phyloP scores from a whole-genome alignment of 2,329 filamentous ascomycete genomes.

The Penicillium vulpinum region DNA sequence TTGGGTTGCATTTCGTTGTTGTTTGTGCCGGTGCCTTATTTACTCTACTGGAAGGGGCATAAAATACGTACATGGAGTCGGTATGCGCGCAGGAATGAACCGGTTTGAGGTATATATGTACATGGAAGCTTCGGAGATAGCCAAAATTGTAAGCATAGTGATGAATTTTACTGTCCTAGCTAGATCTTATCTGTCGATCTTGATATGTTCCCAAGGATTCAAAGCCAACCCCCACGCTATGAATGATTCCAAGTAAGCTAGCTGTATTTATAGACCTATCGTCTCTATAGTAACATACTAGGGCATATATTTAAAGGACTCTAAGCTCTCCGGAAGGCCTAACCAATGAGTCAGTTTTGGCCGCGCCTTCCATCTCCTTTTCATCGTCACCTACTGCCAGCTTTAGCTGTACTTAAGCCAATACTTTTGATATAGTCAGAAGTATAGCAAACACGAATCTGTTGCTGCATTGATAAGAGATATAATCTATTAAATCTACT shows the following conservation, averaged over 20 bases:
- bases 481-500: too few relatives aligned
- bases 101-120: neutral
- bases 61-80: conserved; percentile 17
- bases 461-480: too few relatives aligned
- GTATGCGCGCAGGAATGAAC: conserved; percentile 7
- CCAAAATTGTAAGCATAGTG: neutral
- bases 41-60: conserved; percentile 37
- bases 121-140: neutral
- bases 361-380: too few relatives aligned
- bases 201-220: neutral
- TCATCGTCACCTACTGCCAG: too few relatives aligned
- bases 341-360: too few relatives aligned
- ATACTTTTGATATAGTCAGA: too few relatives aligned
- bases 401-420: too few relatives aligned
- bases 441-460: too few relatives aligned
- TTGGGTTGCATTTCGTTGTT: conserved; percentile 37
- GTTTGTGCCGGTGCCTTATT: conserved; percentile 47
- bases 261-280: too few relatives aligned
- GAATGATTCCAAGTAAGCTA: neutral
- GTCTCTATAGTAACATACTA: too few relatives aligned
- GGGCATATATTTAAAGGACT: too few relatives aligned
- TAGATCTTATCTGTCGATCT: neutral
- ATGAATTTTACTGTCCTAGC: neutral
- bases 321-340: too few relatives aligned
- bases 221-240: neutral